Conservation (phyloP, 768 basidiomycete genomes). For the Kwoniella sp. region DNA sequence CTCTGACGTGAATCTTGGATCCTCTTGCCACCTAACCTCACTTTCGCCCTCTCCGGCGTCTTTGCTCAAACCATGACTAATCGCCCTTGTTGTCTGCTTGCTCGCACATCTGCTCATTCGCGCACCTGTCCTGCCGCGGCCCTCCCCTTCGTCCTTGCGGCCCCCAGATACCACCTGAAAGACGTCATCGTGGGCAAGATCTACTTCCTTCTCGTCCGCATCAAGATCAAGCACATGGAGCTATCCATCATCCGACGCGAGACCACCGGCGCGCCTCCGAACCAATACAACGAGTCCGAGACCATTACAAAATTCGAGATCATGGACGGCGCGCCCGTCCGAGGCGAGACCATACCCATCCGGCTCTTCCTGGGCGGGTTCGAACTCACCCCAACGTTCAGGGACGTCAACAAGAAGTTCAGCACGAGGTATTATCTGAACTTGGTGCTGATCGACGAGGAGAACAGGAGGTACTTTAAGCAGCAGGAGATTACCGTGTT, state of each 20-base stretch:
- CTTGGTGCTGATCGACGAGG: conserved; percentile 93
- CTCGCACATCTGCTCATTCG: too few species aligned
- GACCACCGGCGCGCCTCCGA: conserved; percentile 95
- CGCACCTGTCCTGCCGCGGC: too few species aligned
- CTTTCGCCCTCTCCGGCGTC: background rate
- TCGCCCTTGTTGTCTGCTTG: too few species aligned
- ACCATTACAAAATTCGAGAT: conserved; percentile 99
- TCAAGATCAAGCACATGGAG: conserved; percentile 99
- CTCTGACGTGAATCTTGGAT: background rate
- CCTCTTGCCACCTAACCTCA: background rate
- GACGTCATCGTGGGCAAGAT: conserved; percentile 99
- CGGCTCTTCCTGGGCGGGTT: conserved; percentile 96
- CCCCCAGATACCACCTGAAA: conserved; percentile 88
- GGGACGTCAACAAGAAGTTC: conserved; percentile 99
- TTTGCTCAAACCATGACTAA: too few species aligned
- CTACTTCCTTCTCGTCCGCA: conserved; percentile 95
- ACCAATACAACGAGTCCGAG: conserved; percentile 98
- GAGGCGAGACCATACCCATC: conserved; percentile 97
- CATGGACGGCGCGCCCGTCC: conserved; percentile 97
- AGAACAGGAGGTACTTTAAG: conserved; percentile 96
- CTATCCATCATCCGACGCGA: conserved; percentile 94
- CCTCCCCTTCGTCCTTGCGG: background rate
- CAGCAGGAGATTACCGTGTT: conserved; percentile 93
- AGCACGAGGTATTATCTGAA: conserved; percentile 95
- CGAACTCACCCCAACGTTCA: conserved; percentile 96